Conservation (phyloP, 164 flowering plant species). For the Warburgia ugandensis region DNA sequence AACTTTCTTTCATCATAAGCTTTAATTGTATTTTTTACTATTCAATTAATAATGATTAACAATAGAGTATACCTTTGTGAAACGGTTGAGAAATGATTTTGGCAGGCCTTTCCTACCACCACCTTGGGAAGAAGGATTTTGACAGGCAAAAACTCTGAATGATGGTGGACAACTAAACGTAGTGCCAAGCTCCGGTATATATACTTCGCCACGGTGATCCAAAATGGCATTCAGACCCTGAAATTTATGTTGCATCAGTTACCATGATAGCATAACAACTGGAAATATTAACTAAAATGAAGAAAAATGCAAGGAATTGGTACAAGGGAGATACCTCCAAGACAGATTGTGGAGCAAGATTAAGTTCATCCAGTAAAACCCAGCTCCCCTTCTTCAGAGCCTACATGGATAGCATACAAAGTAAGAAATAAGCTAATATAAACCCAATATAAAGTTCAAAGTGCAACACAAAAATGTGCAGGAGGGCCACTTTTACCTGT, state of each 20-base stretch:
- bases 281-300: neutral
- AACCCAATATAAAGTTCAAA: neutral
- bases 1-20: no score
- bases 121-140: slow-evolving; percentile 92
- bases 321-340: slow-evolving; percentile 44
- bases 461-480: neutral
- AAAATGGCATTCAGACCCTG: slow-evolving; percentile 95
- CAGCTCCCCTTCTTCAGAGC: slow-evolving; percentile 86
- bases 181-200: slow-evolving; percentile 80
- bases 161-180: slow-evolving; percentile 74
- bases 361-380: slow-evolving; percentile 96
- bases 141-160: slow-evolving; percentile 96
- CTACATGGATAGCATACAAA: slow-evolving; percentile 23
- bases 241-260: neutral
- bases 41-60: neutral
- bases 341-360: slow-evolving; percentile 98
- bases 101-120: slow-evolving; percentile 99
- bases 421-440: neutral
- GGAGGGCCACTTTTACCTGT: slow-evolving; percentile 45
- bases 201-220: slow-evolving; percentile 96
- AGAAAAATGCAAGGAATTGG: neutral
- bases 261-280: neutral
- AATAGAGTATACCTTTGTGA: slow-evolving; percentile 58
- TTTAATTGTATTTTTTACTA: no score
- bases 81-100: slow-evolving; percentile 91